phyloP scores from a whole-genome alignment of 805 yeast species.

The Starmerella gropengiesseri region DNA sequence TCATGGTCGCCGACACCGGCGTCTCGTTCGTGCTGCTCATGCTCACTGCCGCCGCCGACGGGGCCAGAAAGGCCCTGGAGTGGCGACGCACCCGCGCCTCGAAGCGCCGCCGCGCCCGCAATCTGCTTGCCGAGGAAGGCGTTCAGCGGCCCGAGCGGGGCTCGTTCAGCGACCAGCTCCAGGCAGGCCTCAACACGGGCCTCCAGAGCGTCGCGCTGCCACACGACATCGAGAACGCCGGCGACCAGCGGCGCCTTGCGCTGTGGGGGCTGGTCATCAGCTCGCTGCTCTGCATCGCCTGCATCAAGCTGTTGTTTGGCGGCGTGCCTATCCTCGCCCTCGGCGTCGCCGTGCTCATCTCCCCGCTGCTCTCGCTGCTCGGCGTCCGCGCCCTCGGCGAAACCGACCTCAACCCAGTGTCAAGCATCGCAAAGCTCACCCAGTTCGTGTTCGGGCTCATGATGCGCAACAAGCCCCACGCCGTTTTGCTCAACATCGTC shows the following conservation, averaged over 20 bases:
- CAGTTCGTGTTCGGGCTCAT: conserved; percentile 78
- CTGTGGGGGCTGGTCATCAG: conserved; percentile 54
- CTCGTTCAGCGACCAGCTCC: neutral
- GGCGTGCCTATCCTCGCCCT: conserved; percentile 63
- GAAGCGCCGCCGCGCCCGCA: neutral
- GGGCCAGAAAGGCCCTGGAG: neutral
- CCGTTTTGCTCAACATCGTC: conserved; percentile 71
- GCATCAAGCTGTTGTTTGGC: conserved; percentile 54
- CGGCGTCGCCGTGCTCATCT: conserved; percentile 56
- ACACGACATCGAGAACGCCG: conserved; percentile 9
- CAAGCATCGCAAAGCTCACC: conserved; percentile 90
- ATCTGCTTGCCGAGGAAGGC: neutral
- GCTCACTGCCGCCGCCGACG: conserved; percentile 3
- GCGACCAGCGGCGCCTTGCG: conserved; percentile 13
- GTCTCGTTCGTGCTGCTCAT: conserved; percentile 47
- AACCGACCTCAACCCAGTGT: conserved; percentile 91
- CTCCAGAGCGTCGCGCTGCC: conserved; percentile 1
- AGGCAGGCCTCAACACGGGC: neutral
- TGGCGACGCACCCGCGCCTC: neutral
- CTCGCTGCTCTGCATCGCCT: conserved; percentile 51
- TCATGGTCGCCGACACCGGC: conserved; percentile 86
- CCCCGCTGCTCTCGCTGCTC: conserved; percentile 66
- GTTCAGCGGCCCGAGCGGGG: neutral
- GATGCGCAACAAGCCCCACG: conserved; percentile 69
- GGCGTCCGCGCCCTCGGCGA: conserved; percentile 95